phyloP scores from a whole-genome alignment of 2,329 filamentous ascomycete genomes.

The Fusarium lyarnte region DNA sequence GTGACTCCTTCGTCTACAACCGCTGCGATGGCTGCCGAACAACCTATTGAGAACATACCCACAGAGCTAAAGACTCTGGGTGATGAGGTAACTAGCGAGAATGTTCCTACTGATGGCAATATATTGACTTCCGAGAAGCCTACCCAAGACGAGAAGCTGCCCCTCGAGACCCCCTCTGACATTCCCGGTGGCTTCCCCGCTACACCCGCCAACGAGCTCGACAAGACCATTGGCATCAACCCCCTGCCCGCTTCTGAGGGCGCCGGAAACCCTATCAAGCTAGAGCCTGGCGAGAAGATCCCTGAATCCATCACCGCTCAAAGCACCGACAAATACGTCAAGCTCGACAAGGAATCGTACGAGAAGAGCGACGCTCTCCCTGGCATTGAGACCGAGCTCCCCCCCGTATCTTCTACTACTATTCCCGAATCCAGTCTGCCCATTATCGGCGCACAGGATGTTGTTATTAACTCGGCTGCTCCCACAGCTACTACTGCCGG shows the following conservation, averaged over 20 bases:
- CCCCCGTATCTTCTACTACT: slow-evolving; percentile 68
- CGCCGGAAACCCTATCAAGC: slow-evolving; percentile 80
- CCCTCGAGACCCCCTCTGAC: slow-evolving; percentile 51
- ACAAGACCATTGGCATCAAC: slow-evolving; percentile 66
- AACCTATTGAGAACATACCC: slow-evolving; percentile 63
- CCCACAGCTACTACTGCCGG: slow-evolving; percentile 72
- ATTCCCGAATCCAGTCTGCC: slow-evolving; percentile 88
- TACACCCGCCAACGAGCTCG: slow-evolving; percentile 68
- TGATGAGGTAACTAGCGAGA: slow-evolving; percentile 34
- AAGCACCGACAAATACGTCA: slow-evolving; percentile 75
- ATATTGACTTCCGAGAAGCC: slow-evolving; percentile 29
- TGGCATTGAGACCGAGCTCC: slow-evolving; percentile 61
- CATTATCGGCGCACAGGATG: slow-evolving; percentile 58
- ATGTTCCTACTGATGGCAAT: slow-evolving; percentile 8
- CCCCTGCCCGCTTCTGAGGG: slow-evolving; percentile 71
- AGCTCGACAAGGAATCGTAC: slow-evolving; percentile 86
- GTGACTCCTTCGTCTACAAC: slow-evolving; percentile 77
- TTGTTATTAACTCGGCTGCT: slow-evolving; percentile 62
- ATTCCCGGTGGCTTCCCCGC: slow-evolving; percentile 66
- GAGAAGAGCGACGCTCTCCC: slow-evolving; percentile 77
- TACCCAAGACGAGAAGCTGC: slow-evolving; percentile 20
- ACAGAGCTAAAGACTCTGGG: slow-evolving; percentile 31
- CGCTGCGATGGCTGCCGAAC: slow-evolving; percentile 67
- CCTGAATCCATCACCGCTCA: slow-evolving; percentile 75
- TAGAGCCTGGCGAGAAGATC: slow-evolving; percentile 83